A percentile compares a stretch with the other conserved stretches of the same genome.
These are phyloP conservation scores for Blastocystis sp. DNA, from an alignment of 352 stramenopile genomes.

Conservation along the genomic window DNA sequence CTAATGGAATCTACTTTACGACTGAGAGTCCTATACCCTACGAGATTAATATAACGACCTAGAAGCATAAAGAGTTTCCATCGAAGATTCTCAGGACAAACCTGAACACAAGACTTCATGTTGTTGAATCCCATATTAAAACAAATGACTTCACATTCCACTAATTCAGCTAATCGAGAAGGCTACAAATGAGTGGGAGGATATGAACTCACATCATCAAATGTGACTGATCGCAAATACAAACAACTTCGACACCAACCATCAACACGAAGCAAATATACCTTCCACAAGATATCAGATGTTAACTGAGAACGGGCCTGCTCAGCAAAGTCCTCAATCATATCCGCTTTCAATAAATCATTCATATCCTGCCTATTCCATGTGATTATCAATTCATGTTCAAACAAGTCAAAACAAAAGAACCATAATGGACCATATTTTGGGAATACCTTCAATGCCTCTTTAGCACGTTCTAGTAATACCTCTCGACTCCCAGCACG, in stretches of 20 bases:
- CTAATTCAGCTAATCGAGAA: neutral
- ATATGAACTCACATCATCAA: neutral
- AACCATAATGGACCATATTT: conserved; percentile 85
- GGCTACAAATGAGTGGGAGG: neutral
- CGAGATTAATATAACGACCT: conserved; percentile 17
- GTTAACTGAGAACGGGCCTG: neutral
- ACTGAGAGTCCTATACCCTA: conserved; percentile 77
- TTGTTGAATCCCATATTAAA: neutral
- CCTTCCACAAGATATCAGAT: conserved; percentile 41
- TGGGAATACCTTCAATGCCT: conserved; percentile 77
- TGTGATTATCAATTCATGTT: conserved; percentile 70
- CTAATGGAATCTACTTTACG: conserved; percentile 74
- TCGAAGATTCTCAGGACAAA: conserved; percentile 76
- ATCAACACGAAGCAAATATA: conserved; percentile 34
- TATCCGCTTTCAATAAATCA: conserved; percentile 8
- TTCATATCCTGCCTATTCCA: neutral
- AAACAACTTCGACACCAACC: conserved; percentile 33
- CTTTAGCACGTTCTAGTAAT: conserved; percentile 77
- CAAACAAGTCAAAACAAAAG: conserved; percentile 78
- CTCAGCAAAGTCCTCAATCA: neutral
- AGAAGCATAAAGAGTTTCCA: conserved; percentile 81
- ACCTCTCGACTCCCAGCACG: conserved; percentile 73
- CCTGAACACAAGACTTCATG: conserved; percentile 74
- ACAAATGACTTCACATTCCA: neutral
- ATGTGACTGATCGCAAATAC: conserved; percentile 36